Evolutionary conservation across 768 basidiomycete species (phyloP), one percentile per base, ranked within the genome.

Genomic region (Tremella fuciformis): DNA sequence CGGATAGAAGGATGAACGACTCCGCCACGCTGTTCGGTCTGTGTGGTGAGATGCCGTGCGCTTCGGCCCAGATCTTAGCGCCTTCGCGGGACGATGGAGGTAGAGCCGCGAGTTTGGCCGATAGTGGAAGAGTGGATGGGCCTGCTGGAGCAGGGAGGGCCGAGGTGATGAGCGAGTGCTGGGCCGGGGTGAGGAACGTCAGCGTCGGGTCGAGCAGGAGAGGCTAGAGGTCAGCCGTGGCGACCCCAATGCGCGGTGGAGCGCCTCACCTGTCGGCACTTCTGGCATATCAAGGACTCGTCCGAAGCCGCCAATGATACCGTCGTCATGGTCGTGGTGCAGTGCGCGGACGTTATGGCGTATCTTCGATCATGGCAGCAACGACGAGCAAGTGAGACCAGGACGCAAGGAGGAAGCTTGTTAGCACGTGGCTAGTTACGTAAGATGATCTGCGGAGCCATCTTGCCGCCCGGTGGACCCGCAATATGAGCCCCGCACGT

Each of bases 171-270:
- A 88, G 85, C 74, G 91, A 89, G 77, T 91, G 89, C 25, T 88
- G 85, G 13, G 91, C 88, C 19, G 88, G 90, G 3, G 88, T 84
- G 55, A 94, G 80, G 73, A 91, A 88, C 50, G 88, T 82, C 13
- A 96, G 80, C n/a, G 91, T 92, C n/a, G 85, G 86, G 80, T 97
- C 93, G 66, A 91, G 83, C 84, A 91, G 86, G 34, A 96, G 79
- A 6, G 89, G 89, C 71, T 93, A 50, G 15, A 29, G 8, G 47
- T 51, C 60, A 61, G 55, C 25, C 49, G 42, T 22, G 55, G 9
- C 24, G 15, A 19, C 24, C 22, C 1, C 18, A 37, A 21, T 37
- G 29, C 13, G 37, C 11, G 42, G 26, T 50, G 19, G 25, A 21
- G 37, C 13, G 4, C 38, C 66, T 63, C n/a, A 73, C 71, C 61